Evolutionary conservation across 495 filamentous ascomycete genomes (phyloP).

Genomic region (Umbilicaria muhlenbergii): DNA sequence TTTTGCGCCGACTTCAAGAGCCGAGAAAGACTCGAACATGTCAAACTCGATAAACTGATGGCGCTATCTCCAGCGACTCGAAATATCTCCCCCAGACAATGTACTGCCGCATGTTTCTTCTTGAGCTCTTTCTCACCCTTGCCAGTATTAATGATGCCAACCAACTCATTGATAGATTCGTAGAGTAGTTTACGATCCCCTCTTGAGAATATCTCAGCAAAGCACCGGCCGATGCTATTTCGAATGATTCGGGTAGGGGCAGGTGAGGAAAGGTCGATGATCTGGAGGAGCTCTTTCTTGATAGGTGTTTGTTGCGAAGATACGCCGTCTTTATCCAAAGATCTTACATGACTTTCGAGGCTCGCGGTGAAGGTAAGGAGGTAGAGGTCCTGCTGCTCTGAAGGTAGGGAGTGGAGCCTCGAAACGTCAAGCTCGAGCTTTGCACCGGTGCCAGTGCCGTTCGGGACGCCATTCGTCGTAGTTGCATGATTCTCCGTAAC

Average conservation of each 20-base stretch:
- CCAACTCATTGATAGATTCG: conserved; percentile 82
- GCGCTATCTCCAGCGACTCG: conserved; percentile 85
- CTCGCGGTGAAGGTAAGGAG: conserved; percentile 78
- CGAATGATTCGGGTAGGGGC: conserved; percentile 77
- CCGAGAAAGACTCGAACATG: conserved; percentile 55
- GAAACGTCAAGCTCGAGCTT: conserved; percentile 58
- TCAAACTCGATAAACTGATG: conserved; percentile 64
- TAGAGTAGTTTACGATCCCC: conserved; percentile 86
- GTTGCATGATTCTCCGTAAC: conserved; percentile 1
- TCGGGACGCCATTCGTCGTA: conserved; percentile 3
- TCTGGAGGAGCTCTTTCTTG: conserved; percentile 80
- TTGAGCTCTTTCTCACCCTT: conserved; percentile 68
- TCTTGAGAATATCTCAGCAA: conserved; percentile 68
- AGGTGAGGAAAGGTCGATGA: conserved; percentile 74
- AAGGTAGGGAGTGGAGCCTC: conserved; percentile 77
- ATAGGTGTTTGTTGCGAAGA: conserved; percentile 77
- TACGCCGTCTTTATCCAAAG: conserved; percentile 57
- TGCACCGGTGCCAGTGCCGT: conserved; percentile 1
- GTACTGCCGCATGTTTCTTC: conserved; percentile 72
- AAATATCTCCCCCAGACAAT: conserved; percentile 81
- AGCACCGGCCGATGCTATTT: conserved; percentile 71
- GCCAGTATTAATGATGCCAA: conserved; percentile 54
- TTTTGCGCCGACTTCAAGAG: conserved; percentile 64
- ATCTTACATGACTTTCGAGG: conserved; percentile 64
- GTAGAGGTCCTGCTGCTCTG: conserved; percentile 91